Conservation (phyloP, 306 rosid species). For the Citrullus colocynthis region DNA sequence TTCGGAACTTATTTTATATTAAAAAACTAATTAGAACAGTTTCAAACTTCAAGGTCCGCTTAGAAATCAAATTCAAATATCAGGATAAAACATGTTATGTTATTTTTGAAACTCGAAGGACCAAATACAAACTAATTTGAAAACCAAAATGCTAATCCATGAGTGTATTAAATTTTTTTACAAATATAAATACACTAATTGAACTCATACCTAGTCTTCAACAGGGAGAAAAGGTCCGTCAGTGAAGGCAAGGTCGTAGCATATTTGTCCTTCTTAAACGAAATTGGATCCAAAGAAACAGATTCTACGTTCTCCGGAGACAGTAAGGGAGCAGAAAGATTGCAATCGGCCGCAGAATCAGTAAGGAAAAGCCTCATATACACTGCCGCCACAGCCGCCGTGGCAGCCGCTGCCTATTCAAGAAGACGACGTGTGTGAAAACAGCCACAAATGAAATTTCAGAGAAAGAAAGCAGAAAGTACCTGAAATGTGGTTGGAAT, state of each 20-base stretch:
- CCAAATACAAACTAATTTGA: no score
- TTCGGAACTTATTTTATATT: no score
- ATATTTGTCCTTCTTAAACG: slow-evolving; percentile 10
- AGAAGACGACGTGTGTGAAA: neutral
- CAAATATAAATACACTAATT: no score
- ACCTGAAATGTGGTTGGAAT: slow-evolving; percentile 70
- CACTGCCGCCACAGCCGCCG: slow-evolving; percentile 39
- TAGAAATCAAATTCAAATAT: neutral
- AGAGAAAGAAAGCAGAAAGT: neutral
- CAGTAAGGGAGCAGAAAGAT: slow-evolving; percentile 38
- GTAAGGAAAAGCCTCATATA: slow-evolving; percentile 66
- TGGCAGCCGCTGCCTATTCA: slow-evolving; percentile 50
- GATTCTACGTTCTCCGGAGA: slow-evolving; percentile 21
- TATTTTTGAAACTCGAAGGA: no score
- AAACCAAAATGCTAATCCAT: no score
- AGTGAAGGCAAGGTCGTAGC: slow-evolving; percentile 40
- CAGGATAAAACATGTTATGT: no score
- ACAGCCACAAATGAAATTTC: neutral
- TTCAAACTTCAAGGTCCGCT: neutral
- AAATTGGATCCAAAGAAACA: slow-evolving; percentile 16
- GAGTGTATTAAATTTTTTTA: no score
- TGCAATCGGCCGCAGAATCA: slow-evolving; percentile 37
- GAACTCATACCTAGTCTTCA: slow-evolving; percentile 43
- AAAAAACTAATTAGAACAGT: neutral
- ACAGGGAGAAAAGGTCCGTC: slow-evolving; percentile 39